These are phyloP conservation scores for Fusarium euwallaceae DNA, from an alignment of 2,329 filamentous ascomycete genomes.

Conservation along the genomic window DNA sequence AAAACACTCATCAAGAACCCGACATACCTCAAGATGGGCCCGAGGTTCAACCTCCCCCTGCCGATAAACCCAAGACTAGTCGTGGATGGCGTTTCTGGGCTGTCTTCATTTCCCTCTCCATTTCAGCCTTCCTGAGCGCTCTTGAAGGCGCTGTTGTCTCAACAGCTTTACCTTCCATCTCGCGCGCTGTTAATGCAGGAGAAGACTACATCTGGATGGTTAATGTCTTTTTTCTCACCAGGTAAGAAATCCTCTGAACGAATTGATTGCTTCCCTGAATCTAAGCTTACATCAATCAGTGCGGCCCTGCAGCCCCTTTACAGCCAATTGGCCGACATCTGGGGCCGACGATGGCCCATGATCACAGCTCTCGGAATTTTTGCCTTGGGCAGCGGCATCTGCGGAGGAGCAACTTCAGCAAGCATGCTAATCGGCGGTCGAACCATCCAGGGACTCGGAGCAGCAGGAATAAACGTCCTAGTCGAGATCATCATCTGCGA, in stretches of 20 bases:
- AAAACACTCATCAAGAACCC: not conserved
- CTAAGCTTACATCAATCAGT: not conserved
- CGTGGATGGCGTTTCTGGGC: conserved; percentile 3
- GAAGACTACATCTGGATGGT: conserved; percentile 1
- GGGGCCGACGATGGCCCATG: not conserved
- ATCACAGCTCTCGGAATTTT: not conserved
- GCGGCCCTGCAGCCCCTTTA: not conserved
- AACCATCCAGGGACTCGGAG: conserved; percentile 62
- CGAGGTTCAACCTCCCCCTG: not conserved
- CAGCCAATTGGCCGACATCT: not conserved
- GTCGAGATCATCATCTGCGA: conserved; percentile 55
- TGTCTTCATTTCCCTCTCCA: not conserved
- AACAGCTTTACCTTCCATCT: not conserved
- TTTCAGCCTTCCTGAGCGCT: not conserved
- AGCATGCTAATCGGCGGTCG: not conserved
- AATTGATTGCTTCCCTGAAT: no score
- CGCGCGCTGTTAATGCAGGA: not conserved
- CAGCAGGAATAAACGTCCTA: conserved; percentile 52
- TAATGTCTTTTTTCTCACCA: not conserved
- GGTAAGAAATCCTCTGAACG: not conserved
- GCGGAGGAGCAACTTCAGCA: not conserved
- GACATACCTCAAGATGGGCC: not conserved
- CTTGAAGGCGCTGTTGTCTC: not conserved
- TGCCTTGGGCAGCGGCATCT: not conserved
- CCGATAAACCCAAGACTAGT: not conserved